Base-by-base conservation (phyloP, 83 land plant genomes). In the Diphasiastrum complanatum region DNA sequence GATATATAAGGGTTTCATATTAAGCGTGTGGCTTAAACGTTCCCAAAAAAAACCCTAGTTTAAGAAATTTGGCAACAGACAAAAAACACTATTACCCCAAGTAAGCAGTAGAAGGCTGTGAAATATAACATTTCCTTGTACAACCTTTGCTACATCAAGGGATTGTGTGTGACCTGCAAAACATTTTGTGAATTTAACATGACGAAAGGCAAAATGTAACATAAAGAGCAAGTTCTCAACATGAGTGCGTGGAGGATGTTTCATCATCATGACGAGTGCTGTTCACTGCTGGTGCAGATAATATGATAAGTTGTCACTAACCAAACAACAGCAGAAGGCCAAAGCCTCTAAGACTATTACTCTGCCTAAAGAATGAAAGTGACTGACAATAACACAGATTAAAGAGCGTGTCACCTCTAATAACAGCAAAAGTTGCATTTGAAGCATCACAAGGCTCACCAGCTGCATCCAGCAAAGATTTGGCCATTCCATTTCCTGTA, bases 401-500 rank as follows among this genome's bases (percentile, higher is more conserved):
- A n/a, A n/a, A n/a, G n/a, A n/a, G n/a, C n/a, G n/a, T n/a, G 19
- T 30, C 52, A 86, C 97, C 97, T 77, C 80, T 77, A 55, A 91
- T 85, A 30, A 91, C 65, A 26, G 90, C 73, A 73, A 85, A 73
- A 52, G 77, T 63, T 12, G 97, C 97, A 81, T 81, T 83, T 19
- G 55, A 48, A 41, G 78, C 74, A 37, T 79, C 49, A 54, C 84
- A 91, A 27, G 79, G 69, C 49, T 87, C 85, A 60, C 79, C 79
- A 54, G 71, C 85, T 32, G 78, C 56, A 73, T 87, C 80, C 64
- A 91, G 61, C 46, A 91, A 70, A 12, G 97, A 91, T 63, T 91
- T 91, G 30, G 68, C 85, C 95, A 91, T 87, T 50, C 97, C 97
- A 74, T 91, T 91, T 57, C 95, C 87, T 24, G 97, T 86, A 16